Percentiles rank a stretch among this genome's conserved stretches.
phyloP scores from a whole-genome alignment of 306 rosid species.

The Sphenostylis stenocarpa region DNA sequence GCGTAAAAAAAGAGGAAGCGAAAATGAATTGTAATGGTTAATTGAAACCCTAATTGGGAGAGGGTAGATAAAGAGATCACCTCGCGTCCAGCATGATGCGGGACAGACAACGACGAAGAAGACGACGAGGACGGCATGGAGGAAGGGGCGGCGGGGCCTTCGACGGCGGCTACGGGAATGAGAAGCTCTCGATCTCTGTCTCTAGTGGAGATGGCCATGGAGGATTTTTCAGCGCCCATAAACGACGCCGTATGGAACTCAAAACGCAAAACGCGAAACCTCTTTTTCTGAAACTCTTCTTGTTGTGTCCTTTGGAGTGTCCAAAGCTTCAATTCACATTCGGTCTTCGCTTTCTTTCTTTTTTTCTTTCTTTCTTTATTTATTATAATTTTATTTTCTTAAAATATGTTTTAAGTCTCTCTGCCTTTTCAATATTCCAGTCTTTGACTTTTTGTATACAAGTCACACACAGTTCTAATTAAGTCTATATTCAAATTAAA shows the following conservation, averaged over 20 bases:
- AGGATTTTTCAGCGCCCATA: conserved; percentile 75
- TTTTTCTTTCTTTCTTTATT: too few relatives aligned
- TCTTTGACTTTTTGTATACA: neutral
- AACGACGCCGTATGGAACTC: conserved; percentile 39
- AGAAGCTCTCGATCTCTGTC: conserved; percentile 90
- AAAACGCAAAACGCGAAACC: neutral
- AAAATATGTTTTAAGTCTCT: too few relatives aligned
- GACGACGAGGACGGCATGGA: conserved; percentile 40
- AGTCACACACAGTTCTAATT: neutral
- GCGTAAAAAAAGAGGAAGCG: neutral
- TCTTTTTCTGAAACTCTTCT: neutral
- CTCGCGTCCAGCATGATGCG: conserved; percentile 69
- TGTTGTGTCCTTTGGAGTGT: neutral
- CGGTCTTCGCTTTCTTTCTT: neutral
- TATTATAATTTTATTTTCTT: neutral
- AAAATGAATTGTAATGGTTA: neutral
- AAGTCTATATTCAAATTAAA: too few relatives aligned
- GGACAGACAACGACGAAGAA: conserved; percentile 38
- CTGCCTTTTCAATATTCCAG: neutral
- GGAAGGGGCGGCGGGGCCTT: conserved; percentile 20
- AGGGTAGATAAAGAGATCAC: conserved; percentile 30
- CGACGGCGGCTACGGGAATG: conserved; percentile 59
- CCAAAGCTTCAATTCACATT: neutral
- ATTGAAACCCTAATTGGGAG: conserved; percentile 25
- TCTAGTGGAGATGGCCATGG: conserved; percentile 55